phyloP scores from a whole-genome alignment of 306 rosid genomes.

The Pterocarpus santalinus region DNA sequence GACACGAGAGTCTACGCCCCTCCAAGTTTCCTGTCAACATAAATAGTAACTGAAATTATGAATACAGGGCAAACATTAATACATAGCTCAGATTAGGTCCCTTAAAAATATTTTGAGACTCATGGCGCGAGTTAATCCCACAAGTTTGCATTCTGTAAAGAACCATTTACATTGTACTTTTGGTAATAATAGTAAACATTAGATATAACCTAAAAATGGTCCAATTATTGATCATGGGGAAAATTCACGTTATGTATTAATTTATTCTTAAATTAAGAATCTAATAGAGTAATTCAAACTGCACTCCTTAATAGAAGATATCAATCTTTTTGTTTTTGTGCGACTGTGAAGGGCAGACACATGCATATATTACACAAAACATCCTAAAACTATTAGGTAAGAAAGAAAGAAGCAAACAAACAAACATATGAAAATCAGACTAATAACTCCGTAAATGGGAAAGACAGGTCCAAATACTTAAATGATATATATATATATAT shows the following conservation, averaged over 20 bases:
- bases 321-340: not conserved
- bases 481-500: not conserved
- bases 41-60: not conserved
- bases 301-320: not conserved
- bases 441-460: not conserved
- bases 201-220: not conserved
- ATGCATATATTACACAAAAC: not conserved
- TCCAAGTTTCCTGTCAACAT: slow-evolving; percentile 44
- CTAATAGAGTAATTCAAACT: not conserved
- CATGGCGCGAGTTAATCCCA: not conserved
- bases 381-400: not conserved
- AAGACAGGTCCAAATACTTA: not conserved
- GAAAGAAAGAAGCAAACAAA: not conserved
- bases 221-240: no score
- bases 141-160: not conserved
- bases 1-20: slow-evolving; percentile 24
- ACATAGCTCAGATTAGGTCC: not conserved
- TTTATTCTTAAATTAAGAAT: not conserved
- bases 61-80: slow-evolving; percentile 7
- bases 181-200: not conserved
- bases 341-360: not conserved
- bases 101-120: not conserved
- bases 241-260: no score
- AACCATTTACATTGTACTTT: not conserved
- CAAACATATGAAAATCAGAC: not conserved